These are phyloP conservation scores for Stenocarpella maydis DNA, from an alignment of 2,329 filamentous ascomycete species.

Conservation along the genomic window DNA sequence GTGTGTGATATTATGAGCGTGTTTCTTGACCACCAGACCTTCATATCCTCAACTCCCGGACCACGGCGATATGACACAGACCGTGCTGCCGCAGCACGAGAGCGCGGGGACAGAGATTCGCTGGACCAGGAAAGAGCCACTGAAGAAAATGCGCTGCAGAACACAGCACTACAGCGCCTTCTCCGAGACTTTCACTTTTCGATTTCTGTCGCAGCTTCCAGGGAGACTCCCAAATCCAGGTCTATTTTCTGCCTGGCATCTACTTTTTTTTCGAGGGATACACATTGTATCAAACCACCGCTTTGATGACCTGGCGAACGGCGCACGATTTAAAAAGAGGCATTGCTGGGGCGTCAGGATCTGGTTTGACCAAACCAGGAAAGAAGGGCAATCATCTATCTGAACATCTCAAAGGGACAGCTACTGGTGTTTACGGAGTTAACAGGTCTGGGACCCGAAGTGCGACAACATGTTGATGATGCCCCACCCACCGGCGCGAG, in stretches of 20 bases:
- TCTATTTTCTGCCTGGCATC: conserved; percentile 14
- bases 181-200: neutral
- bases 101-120: neutral
- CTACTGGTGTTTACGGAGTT: conserved; percentile 33
- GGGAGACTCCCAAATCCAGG: neutral
- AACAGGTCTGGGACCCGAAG: conserved; percentile 20
- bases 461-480: conserved; percentile 23
- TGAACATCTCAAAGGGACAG: conserved; percentile 34
- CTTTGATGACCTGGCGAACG: conserved; percentile 34
- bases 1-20: conserved; percentile 53
- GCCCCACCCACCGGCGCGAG: conserved; percentile 1
- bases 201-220: conserved; percentile 20
- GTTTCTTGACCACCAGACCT: neutral
- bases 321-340: conserved; percentile 33
- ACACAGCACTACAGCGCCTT: conserved; percentile 6
- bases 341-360: conserved; percentile 34
- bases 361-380: conserved; percentile 32
- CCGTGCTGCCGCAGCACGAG: conserved; percentile 2
- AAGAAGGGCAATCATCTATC: conserved; percentile 28
- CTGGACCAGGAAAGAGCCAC: conserved; percentile 11
- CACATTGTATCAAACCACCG: conserved; percentile 22
- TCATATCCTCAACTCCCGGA: neutral
- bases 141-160: conserved; percentile 10
- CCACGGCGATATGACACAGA: conserved; percentile 22
- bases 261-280: conserved; percentile 28